phyloP scores from a whole-genome alignment of 768 basidiomycete genomes.

The Trametes punicea region DNA sequence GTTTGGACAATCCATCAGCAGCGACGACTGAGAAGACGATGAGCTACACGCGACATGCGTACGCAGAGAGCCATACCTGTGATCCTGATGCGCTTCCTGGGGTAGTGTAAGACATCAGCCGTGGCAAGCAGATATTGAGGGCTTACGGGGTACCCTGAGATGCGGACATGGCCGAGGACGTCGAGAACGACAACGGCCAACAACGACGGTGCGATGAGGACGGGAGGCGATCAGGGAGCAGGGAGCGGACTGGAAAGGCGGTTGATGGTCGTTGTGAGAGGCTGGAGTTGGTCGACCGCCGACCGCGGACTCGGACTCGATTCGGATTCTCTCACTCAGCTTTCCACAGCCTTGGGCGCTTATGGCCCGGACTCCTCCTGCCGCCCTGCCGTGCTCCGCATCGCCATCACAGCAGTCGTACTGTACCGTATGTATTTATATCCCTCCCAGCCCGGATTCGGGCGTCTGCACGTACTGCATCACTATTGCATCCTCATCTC shows the following conservation, averaged over 20 bases:
- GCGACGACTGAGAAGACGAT: conserved; percentile 73
- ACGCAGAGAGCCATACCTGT: conserved; percentile 50
- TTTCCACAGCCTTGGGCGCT: conserved; percentile 14
- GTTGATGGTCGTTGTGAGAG: conserved; percentile 12
- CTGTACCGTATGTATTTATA: too few relatives aligned
- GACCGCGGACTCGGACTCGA: background rate
- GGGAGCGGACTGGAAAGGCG: background rate
- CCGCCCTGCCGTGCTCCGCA: background rate
- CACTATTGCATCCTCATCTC: too few relatives aligned
- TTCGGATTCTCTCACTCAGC: background rate
- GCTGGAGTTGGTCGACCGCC: background rate
- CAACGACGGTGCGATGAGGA: background rate
- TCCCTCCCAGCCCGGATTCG: too few relatives aligned
- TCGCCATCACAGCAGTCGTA: too few relatives aligned
- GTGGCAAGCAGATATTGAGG: background rate
- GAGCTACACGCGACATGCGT: background rate
- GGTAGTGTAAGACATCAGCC: conserved; percentile 22
- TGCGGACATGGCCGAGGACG: conserved; percentile 26
- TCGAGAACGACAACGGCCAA: background rate
- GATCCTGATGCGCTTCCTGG: conserved; percentile 71
- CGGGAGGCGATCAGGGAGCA: background rate
- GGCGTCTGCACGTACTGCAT: too few relatives aligned
- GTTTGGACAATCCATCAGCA: conserved; percentile 89
- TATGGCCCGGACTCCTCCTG: background rate
- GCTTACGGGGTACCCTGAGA: conserved; percentile 29